Conservation (phyloP, 129 eudicot genomes). For the Flaveria linearis region DNA sequence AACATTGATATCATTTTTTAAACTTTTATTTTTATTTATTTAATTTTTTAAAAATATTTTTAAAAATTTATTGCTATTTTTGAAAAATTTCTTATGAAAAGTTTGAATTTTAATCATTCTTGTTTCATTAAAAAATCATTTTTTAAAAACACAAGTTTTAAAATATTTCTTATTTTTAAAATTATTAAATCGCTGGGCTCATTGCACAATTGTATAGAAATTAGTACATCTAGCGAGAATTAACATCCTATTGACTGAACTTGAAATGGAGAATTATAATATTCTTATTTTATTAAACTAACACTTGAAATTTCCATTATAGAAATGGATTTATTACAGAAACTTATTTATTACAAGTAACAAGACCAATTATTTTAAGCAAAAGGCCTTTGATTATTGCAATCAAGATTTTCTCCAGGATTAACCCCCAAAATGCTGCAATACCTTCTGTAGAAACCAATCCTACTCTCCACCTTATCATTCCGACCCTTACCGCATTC, state of each 20-base stretch:
- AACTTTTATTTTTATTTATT: too few species aligned
- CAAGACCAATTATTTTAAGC: not conserved
- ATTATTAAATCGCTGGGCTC: too few species aligned
- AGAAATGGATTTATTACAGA: conserved; percentile 15
- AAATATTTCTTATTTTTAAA: too few species aligned
- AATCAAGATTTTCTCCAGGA: conserved; percentile 46
- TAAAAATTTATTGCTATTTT: too few species aligned
- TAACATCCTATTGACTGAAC: not conserved
- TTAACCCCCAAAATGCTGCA: conserved; percentile 40
- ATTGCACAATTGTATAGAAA: not conserved
- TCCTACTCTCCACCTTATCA: conserved; percentile 32
- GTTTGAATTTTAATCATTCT: too few species aligned
- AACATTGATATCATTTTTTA: too few species aligned
- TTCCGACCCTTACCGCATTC: conserved; percentile 49
- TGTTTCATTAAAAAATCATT: too few species aligned
- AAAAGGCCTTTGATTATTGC: conserved; percentile 48
- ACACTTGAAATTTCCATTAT: conserved; percentile 4
- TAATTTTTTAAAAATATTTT: too few species aligned
- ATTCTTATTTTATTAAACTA: not conserved
- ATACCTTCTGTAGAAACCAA: conserved; percentile 51
- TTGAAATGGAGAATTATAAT: not conserved
- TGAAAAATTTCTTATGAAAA: too few species aligned
- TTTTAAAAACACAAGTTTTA: too few species aligned
- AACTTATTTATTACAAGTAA: not conserved
- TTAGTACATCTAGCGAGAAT: not conserved